Percentiles rank a stretch among this genome's conserved stretches.
Evolutionary conservation across 2,329 filamentous ascomycete species (phyloP).

Genomic region (Parascedosporium putredinis): DNA sequence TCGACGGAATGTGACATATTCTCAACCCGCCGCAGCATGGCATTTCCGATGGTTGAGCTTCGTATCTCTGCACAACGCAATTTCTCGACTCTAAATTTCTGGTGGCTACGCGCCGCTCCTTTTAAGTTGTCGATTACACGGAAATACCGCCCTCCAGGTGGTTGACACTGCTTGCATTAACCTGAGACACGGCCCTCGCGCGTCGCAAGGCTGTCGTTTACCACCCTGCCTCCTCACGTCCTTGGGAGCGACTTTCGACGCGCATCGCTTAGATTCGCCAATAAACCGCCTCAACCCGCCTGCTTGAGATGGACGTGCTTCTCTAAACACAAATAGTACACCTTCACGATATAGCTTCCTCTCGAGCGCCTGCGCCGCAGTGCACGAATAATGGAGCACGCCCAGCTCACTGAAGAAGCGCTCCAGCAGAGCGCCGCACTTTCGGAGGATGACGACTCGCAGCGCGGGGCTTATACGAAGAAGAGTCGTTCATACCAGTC

Average conservation of each 20-base stretch:
- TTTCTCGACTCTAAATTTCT: neutral
- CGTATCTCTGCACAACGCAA: neutral
- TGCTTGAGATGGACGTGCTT: neutral
- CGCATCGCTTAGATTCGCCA: neutral
- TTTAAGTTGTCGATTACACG: neutral
- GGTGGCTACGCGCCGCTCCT: neutral
- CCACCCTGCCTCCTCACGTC: neutral
- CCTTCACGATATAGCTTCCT: neutral
- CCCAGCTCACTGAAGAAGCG: conserved; percentile 38
- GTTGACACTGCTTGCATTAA: neutral
- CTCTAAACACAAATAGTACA: neutral
- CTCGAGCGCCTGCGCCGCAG: neutral
- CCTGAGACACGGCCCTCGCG: neutral
- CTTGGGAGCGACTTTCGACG: neutral
- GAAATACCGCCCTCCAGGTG: neutral
- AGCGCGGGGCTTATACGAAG: neutral
- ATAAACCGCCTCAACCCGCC: neutral
- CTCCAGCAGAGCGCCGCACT: conserved; percentile 44
- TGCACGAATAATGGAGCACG: conserved; percentile 6
- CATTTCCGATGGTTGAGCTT: neutral
- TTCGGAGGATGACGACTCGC: conserved; percentile 37
- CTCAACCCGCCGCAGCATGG: neutral
- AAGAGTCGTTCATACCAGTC: neutral
- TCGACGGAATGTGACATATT: neutral
- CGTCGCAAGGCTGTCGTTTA: neutral